Evolutionary conservation across 1,284 basidiomycete species (phyloP), one percentile per base, ranked within the genome.

Genomic region (Cryptococcus jaspeensis): DNA sequence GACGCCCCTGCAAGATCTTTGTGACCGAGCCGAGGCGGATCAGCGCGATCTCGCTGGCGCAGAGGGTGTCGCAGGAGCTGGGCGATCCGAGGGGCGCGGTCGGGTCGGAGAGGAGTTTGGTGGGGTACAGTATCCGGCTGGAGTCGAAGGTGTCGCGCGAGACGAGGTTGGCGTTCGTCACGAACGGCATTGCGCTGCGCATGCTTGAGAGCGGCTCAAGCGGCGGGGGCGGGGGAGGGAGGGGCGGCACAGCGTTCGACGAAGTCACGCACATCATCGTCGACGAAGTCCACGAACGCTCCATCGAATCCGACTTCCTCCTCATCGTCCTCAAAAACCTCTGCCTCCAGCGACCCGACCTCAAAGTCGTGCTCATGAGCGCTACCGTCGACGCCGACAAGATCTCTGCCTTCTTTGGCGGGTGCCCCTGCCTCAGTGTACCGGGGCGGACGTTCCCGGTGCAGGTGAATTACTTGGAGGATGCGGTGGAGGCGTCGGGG

Each of bases 361-460:
- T 99, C 50, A 95, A 91, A 77, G 85, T 99, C 35, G 85, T 99
- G 36, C 83, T 99, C 53, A 99, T 99, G 96, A 97, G 93, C 23
- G 96, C 96, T 0, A 99, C 96, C 0, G 82, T 98, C 32, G 92
- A 99, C 69, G 89, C 92, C 0, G 89, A 94, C 59, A 95, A 97
- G 77, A 87, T 99, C 51, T 91, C 93, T n/a, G 80, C 78, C 22
- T 99, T 90, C 78, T 98, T 99, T 72, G 91, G 89, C 20, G 87
- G 87, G 25, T 97, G 94, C 72, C 92, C 93, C 0, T 86, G 87
- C 25, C 80, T 97, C 45, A 85, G 85, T 61, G 90, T 99, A 16
- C 95, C 95, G 8, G 96, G 96, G 2, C 84, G 96, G n/a, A 98
- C 94, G 0, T 99, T 92, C 80, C 95, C 96, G 9, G 96, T 99